Evolutionary conservation across 495 filamentous ascomycete genomes (phyloP), one percentile per base, ranked within the genome.

Genomic region (Parathielavia appendiculata): DNA sequence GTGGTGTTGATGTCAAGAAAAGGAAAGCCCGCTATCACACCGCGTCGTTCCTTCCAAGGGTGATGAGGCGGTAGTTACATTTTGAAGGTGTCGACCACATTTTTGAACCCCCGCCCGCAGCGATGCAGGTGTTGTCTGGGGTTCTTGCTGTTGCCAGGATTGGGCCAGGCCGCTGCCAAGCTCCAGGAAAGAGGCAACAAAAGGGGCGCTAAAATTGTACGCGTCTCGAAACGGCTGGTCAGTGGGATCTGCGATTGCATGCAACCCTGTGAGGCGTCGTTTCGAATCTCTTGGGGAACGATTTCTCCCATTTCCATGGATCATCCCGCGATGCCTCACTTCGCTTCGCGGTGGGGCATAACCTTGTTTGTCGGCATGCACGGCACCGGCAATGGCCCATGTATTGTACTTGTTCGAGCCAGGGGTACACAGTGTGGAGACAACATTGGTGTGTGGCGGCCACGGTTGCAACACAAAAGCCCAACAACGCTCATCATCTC

Each of bases 101-200:
- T 51, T 32, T 58, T 45, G 48, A 49, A 53, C 39, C 39, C 51
- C 44, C 36, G 47, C 17, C n/a, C n/a, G n/a, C n/a, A n/a, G n/a
- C n/a, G n/a, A n/a, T n/a, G n/a, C n/a, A n/a, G n/a, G n/a, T 51
- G 49, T 49, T 53, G 43, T 47, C 41, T 54, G n/a, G n/a, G n/a
- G n/a, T n/a, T 52, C 38, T 32, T 35, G 44, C 14, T 26, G 60
- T 51, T 62, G 60, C 60, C 16, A 49, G 54, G 50, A 51, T 51
- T n/a, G 49, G n/a, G 35, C 55, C 51, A 51, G 60, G 51, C 55
- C 50, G 55, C 55, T 47, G 23, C 51, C 60, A 43, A 52, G 54
- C 50, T 45, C 59, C 59, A 62, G 23, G 58, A 58, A 62, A 58
- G n/a, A n/a, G n/a, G n/a, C n/a, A n/a, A n/a, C n/a, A n/a, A 62